Percentiles rank a stretch among this genome's conserved stretches.
These are phyloP conservation scores for Bisporella sp. DNA, from an alignment of 2,329 filamentous ascomycete species.

Conservation along the genomic window DNA sequence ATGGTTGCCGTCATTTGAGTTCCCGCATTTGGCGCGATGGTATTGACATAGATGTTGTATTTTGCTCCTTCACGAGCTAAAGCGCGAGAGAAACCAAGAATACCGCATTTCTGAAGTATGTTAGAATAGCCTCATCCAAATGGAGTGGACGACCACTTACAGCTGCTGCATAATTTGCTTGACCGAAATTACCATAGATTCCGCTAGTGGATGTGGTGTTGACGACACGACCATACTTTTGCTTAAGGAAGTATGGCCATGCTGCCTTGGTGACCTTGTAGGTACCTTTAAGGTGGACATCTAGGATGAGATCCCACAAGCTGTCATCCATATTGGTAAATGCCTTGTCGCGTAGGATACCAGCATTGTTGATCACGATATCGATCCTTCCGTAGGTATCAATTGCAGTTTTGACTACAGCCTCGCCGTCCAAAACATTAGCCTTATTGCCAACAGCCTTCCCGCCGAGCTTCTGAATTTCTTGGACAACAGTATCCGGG, in stretches of 20 bases:
- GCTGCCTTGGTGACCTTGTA: slow-evolving; percentile 97
- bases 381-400: slow-evolving; percentile 91
- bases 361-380: slow-evolving; percentile 95
- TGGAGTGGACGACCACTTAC: slow-evolving; percentile 41
- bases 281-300: slow-evolving; percentile 87
- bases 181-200: slow-evolving; percentile 98
- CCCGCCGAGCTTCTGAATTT: slow-evolving; percentile 85
- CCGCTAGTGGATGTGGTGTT: slow-evolving; percentile 97
- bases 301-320: slow-evolving; percentile 86
- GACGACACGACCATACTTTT: slow-evolving; percentile 94
- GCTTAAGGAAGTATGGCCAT: slow-evolving; percentile 96
- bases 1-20: slow-evolving; percentile 92
- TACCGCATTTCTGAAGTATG: slow-evolving; percentile 66
- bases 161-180: slow-evolving; percentile 92
- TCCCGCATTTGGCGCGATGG: slow-evolving; percentile 94
- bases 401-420: slow-evolving; percentile 86
- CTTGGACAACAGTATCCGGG: slow-evolving; percentile 82
- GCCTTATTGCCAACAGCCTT: slow-evolving; percentile 91
- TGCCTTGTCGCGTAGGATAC: slow-evolving; percentile 95
- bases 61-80: slow-evolving; percentile 89
- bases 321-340: slow-evolving; percentile 96
- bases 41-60: slow-evolving; percentile 98
- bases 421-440: slow-evolving; percentile 86
- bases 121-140: not conserved
- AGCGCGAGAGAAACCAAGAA: slow-evolving; percentile 90